Conservation (phyloP, 2,329 filamentous ascomycete species). For the Cordyceps fumosorosea region DNA sequence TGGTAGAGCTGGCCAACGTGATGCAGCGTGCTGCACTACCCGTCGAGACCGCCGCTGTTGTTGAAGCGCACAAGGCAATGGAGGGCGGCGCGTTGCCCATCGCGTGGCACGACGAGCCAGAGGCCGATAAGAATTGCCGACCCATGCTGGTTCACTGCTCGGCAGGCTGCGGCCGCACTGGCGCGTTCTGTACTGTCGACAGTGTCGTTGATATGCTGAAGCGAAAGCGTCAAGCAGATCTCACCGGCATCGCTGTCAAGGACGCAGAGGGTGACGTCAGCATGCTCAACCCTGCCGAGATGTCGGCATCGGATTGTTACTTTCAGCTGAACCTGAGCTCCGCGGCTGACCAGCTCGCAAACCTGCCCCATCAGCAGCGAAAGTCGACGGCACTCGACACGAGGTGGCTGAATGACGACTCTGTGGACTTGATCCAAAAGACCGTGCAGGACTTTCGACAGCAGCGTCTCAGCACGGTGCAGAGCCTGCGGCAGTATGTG, state of each 20-base stretch:
- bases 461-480: constrained; percentile 93
- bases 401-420: constrained; percentile 62
- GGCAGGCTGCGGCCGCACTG: constrained; percentile 90
- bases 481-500: constrained; percentile 87
- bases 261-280: constrained; percentile 38
- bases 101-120: constrained; percentile 53
- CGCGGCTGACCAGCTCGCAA: neutral
- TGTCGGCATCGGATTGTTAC: constrained; percentile 13
- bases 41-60: constrained; percentile 35
- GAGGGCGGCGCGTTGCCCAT: constrained; percentile 29
- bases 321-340: constrained; percentile 5
- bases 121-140: constrained; percentile 43
- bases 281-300: constrained; percentile 33
- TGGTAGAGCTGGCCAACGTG: constrained; percentile 82
- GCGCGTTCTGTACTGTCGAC: constrained; percentile 94
- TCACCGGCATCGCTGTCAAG: constrained; percentile 15
- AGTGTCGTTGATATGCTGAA: constrained; percentile 95
- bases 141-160: constrained; percentile 93
- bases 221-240: constrained; percentile 54
- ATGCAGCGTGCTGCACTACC: constrained; percentile 56
- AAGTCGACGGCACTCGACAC: constrained; percentile 33
- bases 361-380: constrained; percentile 3
- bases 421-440: constrained; percentile 72
- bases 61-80: constrained; percentile 23
- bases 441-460: constrained; percentile 86